Evolutionary conservation across 1,284 basidiomycete genomes (phyloP), one percentile per base, ranked within the genome.

Genomic region (Gomphus bonarii): DNA sequence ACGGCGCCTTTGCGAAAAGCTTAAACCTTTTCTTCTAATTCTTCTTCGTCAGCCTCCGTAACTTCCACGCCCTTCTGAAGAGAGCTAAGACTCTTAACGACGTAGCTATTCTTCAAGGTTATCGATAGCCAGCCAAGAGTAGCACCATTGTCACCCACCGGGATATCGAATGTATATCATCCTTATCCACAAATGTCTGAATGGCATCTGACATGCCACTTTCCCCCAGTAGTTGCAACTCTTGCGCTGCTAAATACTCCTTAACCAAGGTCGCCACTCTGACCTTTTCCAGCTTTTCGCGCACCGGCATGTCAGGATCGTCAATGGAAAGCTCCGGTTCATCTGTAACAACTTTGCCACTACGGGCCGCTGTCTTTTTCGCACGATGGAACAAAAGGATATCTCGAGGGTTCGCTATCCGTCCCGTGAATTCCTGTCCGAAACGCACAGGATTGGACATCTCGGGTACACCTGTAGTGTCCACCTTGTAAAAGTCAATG

Each of bases 391-490:
- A 97, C 49, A 92, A 79, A 31, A 99, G 80, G 30, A 95, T 81
- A 65, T 98, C 95, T 42, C 91, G 82, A 6, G 95, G 95, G 67
- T 99, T 99, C 10, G 95, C 97, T 14, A 99, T 82, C 22, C 81
- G 81, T 1, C 91, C 92, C 59, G 86, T 80, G 69, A 97, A 98
- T 67, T 97, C 92, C 69, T 97, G 94, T 0, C 97, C 95, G 67
- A 99, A 97, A 8, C 95, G 87, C 52, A 95, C 88, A 12, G 95
- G 91, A 69, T 99, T 99, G 50, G 88, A 91, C 73, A 93, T 91
- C 63, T 91, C 89, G 58, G 84, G 84, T 5, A 86, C 88, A 52
- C 87, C 88, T 0, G 90, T 92, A 0, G 93, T 95, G 67, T 97
- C 93, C 25, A 97, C 92, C 85, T 88, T 61, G 20, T 51, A 33